Base-by-base conservation (phyloP, 768 basidiomycete species). In the Naganishia friedmannii region DNA sequence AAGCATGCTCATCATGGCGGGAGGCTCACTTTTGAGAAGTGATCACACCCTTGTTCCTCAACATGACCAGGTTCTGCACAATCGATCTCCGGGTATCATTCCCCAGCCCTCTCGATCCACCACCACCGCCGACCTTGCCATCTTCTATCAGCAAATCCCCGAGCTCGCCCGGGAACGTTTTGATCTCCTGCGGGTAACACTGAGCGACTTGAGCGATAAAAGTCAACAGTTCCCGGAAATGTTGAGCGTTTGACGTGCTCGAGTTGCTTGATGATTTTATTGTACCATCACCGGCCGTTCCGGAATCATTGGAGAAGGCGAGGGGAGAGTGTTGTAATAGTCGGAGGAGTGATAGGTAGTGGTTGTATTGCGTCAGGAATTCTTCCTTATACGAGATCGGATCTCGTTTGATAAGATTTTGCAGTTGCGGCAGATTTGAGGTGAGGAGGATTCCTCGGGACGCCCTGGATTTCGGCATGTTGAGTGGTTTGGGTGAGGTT, bases 371-470 rank as follows among this genome's bases (percentile, higher is more conserved):
- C 73, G 92, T 92, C 19, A 93, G 78, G 75, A 98, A 99, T 75
- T 99, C 96, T 72, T 98, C 95, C 78, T 87, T 90, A 84, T 99
- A 98, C 0, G 87, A 88, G 10, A 83, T 81, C 3, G 95, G 91
- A 79, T 96, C 92, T 53, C 96, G 87, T 77, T 99, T 99, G 80
- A 99, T 93, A 66, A 98, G 85, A 79, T 97, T 97, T 80, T 98
- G 95, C 9, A 99, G 85, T 78, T 96, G 92, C 0, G 96, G 94
- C 10, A 97, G 86, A 77, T 95, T 95, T 19, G 90, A 87, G 37
- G 91, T 89, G 74, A 95, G 86, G 67, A 93, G 85, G 65, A 89
- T 85, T 58, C 90, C 71, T 51, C 71, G 53, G 28, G 71, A 68
- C 17, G 71, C 60, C 34, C 67, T 32, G 17, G 67, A 53, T 21